phyloP scores from a whole-genome alignment of 148 eudicot genomes.

The Heliamphora exappendiculata region DNA sequence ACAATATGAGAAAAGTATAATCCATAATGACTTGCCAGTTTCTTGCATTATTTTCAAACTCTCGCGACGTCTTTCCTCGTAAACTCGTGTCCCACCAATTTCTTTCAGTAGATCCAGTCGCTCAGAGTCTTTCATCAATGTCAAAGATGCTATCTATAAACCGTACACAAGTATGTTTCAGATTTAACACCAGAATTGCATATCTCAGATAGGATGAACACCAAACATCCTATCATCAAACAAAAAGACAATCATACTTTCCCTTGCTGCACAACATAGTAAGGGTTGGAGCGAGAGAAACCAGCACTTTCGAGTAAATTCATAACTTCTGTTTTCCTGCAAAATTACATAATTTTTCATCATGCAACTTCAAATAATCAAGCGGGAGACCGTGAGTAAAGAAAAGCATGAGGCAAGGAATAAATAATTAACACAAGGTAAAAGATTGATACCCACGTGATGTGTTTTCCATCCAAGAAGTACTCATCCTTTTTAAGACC shows the following conservation, averaged over 20 bases:
- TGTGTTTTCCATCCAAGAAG: conserved; percentile 96
- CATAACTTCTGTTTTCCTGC: conserved; percentile 97
- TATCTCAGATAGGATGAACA: neutral
- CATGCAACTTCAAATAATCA: conserved; percentile 1
- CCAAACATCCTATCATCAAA: neutral
- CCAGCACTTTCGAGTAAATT: conserved; percentile 98
- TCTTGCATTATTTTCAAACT: conserved; percentile 99
- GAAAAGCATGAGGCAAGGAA: neutral
- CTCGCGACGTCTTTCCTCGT: conserved; percentile 96
- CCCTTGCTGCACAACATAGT: conserved; percentile 99
- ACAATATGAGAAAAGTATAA: conserved; percentile 12
- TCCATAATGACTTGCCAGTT: conserved; percentile 55
- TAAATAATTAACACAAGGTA: neutral
- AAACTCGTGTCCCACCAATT: conserved; percentile 99
- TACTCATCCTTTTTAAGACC: conserved; percentile 95
- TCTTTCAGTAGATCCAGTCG: conserved; percentile 92
- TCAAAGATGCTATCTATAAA: conserved; percentile 78
- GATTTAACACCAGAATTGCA: neutral
- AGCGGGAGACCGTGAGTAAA: neutral
- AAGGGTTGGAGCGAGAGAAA: conserved; percentile 97
- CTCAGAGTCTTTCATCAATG: conserved; percentile 91
- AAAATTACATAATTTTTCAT: conserved; percentile 15
- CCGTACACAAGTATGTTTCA: neutral
- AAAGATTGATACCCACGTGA: conserved; percentile 51
- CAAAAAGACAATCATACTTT: conserved; percentile 39